Base-by-base conservation (phyloP, 2,329 filamentous ascomycete species). In the Alternaria panax region DNA sequence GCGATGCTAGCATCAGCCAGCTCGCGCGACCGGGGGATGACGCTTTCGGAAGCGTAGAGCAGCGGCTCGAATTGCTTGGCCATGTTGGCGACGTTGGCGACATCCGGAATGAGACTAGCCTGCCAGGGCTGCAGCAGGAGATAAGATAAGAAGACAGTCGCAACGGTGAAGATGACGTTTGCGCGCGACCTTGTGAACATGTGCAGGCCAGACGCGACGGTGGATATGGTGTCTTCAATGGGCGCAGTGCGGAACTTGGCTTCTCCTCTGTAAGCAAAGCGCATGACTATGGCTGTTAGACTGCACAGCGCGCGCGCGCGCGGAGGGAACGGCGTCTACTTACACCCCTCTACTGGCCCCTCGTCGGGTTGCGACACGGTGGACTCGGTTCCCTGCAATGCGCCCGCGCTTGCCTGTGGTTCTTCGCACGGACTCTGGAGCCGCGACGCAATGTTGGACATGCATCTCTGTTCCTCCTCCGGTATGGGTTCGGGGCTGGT, bases 41-140 rank as follows among this genome's bases (percentile, higher is more conserved):
- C 93, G 74, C 93, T 91, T 73, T 97, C 93, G 0, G 93, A 96
- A 75, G 96, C 97, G 81, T 95, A 95, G 63, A 98, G 96, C 43
- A 97, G 85, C 6, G 94, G 94, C 77, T 97, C 94, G 73, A 97
- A 96, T 9, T 92, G 92, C 70, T 92, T 92, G 48, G 93, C 93
- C 65, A 98, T 87, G 51, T 90, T 89, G 4, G 93, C 93, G 24
- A 97, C 90, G 76, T 96, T 97, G 74, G 97, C 90, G 16, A 98
- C 84, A 75, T 97, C 93, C 0, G 92, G 92, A 2, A 91, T 89
- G 1, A 91, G 87, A 12, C 84, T 88, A 36, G 86, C 84, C 5
- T 82, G 78, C 28, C 88, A 89, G 11, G 92, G 91, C 59, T 90
- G 85, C 67, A 92, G 76, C 22, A 89, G 80, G 7, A 87, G 82